These are phyloP conservation scores for Neurospora pannonica DNA, from an alignment of 495 filamentous ascomycete species.

Conservation along the genomic window DNA sequence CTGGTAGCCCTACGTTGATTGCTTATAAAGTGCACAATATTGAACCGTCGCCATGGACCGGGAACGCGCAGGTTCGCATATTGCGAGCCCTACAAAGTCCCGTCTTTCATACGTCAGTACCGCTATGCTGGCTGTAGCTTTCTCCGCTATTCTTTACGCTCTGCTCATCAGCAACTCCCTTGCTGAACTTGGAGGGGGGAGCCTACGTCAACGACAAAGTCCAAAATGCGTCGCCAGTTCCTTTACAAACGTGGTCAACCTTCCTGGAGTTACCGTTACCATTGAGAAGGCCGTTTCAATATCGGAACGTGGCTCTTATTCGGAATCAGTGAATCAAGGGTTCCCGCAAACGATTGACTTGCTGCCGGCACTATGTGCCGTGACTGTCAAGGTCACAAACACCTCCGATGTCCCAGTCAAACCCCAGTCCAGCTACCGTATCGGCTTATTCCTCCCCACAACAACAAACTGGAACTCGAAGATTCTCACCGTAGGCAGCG, in stretches of 20 bases:
- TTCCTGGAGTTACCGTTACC: conserved; percentile 11
- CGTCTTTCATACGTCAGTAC: not conserved
- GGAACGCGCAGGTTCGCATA: not conserved
- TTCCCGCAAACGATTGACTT: conserved; percentile 34
- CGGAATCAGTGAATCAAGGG: conserved; percentile 22
- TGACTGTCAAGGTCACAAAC: conserved; percentile 33
- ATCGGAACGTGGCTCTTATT: conserved; percentile 22
- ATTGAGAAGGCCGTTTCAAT: conserved; percentile 24
- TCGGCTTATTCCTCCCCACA: conserved; percentile 42
- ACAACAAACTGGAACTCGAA: conserved; percentile 32
- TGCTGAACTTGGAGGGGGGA: not conserved
- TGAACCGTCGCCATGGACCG: not conserved
- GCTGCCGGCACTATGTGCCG: conserved; percentile 40
- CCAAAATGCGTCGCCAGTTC: conserved; percentile 7
- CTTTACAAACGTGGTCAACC: conserved; percentile 7
- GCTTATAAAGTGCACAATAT: not conserved
- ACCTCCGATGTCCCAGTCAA: conserved; percentile 21
- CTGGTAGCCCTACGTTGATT: not conserved
- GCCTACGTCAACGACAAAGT: not conserved
- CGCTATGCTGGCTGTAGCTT: not conserved
- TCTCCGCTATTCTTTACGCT: not conserved
- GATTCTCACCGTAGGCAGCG: conserved; percentile 34
- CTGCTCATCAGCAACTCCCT: not conserved
- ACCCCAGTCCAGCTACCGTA: conserved; percentile 32
- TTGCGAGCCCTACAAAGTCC: not conserved